Conservation (phyloP, 2,329 filamentous ascomycete genomes). For the Apiospora aurea region DNA sequence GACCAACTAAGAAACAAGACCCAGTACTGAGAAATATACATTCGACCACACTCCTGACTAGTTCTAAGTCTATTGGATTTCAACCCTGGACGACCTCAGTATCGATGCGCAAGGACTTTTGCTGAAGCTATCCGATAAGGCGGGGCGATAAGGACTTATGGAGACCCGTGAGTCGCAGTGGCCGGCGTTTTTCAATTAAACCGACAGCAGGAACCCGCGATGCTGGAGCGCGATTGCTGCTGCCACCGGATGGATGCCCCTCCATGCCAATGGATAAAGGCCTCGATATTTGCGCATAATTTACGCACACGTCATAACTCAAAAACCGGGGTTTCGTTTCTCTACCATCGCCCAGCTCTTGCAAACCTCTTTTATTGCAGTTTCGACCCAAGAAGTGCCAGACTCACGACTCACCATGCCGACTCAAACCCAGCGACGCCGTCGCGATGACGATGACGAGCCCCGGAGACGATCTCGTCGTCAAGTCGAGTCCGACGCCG, state of each 20-base stretch:
- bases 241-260: background rate
- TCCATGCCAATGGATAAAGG: background rate
- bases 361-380: background rate
- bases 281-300: background rate
- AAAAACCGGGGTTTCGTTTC: background rate
- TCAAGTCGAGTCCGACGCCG: conserved; percentile 42
- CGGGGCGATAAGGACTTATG: background rate
- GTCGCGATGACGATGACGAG: conserved; percentile 48
- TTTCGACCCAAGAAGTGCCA: background rate
- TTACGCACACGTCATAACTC: background rate
- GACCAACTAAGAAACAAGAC: conserved; percentile 18
- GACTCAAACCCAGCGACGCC: conserved; percentile 39
- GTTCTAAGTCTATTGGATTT: background rate
- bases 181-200: background rate
- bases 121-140: conserved; percentile 7
- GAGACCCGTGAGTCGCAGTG: background rate
- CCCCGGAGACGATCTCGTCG: conserved; percentile 36
- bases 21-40: background rate
- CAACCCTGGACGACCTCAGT: background rate
- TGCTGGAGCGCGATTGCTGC: background rate
- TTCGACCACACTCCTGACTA: background rate
- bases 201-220: background rate
- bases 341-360: background rate
- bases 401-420: conserved; percentile 35
- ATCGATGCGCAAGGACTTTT: background rate